phyloP scores from a whole-genome alignment of 805 yeast species.

The Saccharomycopsis fibuligera region DNA sequence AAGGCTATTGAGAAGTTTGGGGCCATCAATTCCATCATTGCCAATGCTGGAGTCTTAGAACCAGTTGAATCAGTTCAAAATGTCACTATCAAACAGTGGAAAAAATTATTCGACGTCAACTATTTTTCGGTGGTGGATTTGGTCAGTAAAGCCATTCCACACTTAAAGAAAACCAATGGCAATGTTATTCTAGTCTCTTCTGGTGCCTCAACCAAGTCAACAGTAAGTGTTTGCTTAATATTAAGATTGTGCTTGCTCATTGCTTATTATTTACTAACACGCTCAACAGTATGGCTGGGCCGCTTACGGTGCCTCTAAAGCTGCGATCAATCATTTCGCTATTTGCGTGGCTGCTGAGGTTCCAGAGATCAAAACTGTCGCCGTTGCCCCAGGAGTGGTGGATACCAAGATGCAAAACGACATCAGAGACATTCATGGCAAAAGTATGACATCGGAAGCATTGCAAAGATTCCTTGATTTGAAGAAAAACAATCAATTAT shows the following conservation, averaged over 20 bases:
- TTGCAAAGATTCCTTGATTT: slow-evolving; percentile 59
- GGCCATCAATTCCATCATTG: slow-evolving; percentile 53
- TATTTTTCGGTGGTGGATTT: slow-evolving; percentile 68
- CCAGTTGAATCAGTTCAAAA: slow-evolving; percentile 59
- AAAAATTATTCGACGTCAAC: slow-evolving; percentile 63
- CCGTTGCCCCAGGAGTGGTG: slow-evolving; percentile 94
- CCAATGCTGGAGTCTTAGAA: slow-evolving; percentile 78
- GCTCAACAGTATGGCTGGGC: slow-evolving; percentile 62
- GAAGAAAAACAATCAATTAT: slow-evolving; percentile 48
- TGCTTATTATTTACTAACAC: slow-evolving; percentile 8
- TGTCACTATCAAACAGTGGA: slow-evolving; percentile 55
- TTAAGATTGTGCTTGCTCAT: too few species aligned
- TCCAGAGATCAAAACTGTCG: slow-evolving; percentile 46
- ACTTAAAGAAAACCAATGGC: slow-evolving; percentile 50
- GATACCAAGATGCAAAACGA: slow-evolving; percentile 83
- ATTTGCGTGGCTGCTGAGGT: slow-evolving; percentile 65
- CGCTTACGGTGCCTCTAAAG: slow-evolving; percentile 88
- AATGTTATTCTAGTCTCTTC: slow-evolving; percentile 76
- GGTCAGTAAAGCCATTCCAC: slow-evolving; percentile 49
- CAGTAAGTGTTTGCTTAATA: slow-evolving; percentile 26
- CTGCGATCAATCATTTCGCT: slow-evolving; percentile 79
- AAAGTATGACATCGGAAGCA: slow-evolving; percentile 54
- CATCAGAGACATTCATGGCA: slow-evolving; percentile 54
- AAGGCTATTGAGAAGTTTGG: slow-evolving; percentile 47
- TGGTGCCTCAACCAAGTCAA: slow-evolving; percentile 69